Base-by-base conservation (phyloP, 2,329 filamentous ascomycete species). In the Ascochyta pisi region DNA sequence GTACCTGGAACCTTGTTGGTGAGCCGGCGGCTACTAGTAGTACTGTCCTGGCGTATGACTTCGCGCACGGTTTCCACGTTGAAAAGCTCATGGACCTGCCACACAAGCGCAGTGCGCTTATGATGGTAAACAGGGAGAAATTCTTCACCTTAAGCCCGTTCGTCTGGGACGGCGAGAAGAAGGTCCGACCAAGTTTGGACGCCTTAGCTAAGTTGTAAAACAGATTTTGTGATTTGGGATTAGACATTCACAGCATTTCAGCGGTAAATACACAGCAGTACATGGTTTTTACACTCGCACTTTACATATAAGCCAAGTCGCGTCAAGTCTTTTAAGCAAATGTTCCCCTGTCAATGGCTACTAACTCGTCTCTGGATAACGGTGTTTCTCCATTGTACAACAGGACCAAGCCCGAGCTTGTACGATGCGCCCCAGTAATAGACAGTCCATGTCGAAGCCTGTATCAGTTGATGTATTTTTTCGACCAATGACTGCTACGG, bases 11-110 rank as follows among this genome's bases (percentile, higher is more conserved):
- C 51, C 77, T 83, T 6, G 83, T 86, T 1, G 88, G 88, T 58
- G 90, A 94, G 78, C 90, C 90, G 31, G 89, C 89, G 71, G 86
- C 84, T 55, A 89, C 86, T 4, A 89, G 89, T 66, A 83, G 80
- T 26, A 89, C 86, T 0, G 86, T 92, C 13, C 79, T 92, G 54
- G 85, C 86, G 58, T 92, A 92, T 73, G 89, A 93, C 65, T 83
- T 90, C 50, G 85, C 88, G 46, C 87, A 91, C 65, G 89, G 89
- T 1, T 88, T 92, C 65, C 85, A 86, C 6, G 79, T 92, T 34
- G 86, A 89, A 64, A 89, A 89, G 75, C 85, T 90, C 58, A 84
- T 91, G 59, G 89, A 91, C 63, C 75, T 91, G 59, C 87, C 87
- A 4, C 85, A 90, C 65, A 91, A 91, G 79, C 82, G 89, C 26